Percentiles rank a stretch among this genome's conserved stretches.
Conservation (phyloP, 2,329 filamentous ascomycete species). For the Colletotrichum musae region DNA sequence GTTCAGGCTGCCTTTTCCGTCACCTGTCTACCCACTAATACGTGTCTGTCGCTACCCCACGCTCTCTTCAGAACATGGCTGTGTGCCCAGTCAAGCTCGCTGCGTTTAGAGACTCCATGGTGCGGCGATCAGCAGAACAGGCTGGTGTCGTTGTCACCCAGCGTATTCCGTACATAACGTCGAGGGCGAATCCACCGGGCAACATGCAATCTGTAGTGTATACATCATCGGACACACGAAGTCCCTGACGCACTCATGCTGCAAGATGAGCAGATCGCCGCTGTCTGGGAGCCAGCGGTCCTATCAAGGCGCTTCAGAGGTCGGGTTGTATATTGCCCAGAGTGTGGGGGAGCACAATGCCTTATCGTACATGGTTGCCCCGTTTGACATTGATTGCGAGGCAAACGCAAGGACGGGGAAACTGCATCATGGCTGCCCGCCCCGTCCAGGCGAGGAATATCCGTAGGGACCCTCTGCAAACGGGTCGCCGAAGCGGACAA, state of each 20-base stretch:
- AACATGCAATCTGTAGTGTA: not conserved
- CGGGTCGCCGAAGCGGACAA: too few species aligned
- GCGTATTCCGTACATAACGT: not conserved
- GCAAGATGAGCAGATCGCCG: slow-evolving; percentile 30
- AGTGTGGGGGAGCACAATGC: slow-evolving; percentile 41
- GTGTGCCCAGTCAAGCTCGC: too few species aligned
- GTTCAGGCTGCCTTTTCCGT: slow-evolving; percentile 10
- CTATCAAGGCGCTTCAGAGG: slow-evolving; percentile 41
- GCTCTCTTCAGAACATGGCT: too few species aligned
- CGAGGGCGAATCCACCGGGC: too few species aligned
- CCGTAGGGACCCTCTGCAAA: too few species aligned
- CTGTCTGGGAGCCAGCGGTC: slow-evolving; percentile 38
- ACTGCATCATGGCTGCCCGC: not conserved
- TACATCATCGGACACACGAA: slow-evolving; percentile 11
- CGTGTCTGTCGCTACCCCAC: too few species aligned
- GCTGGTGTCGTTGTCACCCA: too few species aligned
- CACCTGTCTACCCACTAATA: not conserved
- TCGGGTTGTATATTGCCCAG: slow-evolving; percentile 35
- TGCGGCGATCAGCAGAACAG: too few species aligned
- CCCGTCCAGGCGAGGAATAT: not conserved
- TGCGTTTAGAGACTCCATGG: too few species aligned
- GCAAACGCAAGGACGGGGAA: slow-evolving; percentile 7
- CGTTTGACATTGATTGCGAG: slow-evolving; percentile 46
- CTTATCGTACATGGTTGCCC: slow-evolving; percentile 41
- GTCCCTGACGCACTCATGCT: slow-evolving; percentile 1